Evolutionary conservation across 2,329 filamentous ascomycete genomes (phyloP).

Genomic region (Stachybotrys chartarum): DNA sequence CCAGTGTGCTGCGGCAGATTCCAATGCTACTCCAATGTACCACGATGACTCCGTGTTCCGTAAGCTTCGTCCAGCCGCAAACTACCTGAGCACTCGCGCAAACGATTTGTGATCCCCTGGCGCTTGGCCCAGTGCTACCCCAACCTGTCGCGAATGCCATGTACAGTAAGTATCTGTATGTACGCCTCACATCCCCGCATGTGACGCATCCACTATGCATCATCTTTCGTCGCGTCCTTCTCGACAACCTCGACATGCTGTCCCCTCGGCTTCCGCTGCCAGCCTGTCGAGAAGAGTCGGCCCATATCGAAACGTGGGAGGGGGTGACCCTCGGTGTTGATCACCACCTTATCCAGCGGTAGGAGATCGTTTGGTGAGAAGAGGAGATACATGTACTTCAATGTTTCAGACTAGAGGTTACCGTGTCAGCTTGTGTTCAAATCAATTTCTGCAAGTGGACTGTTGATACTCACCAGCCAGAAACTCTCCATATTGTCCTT

Average conservation of each 20-base stretch:
- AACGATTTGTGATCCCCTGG: too few relatives aligned
- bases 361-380: conserved; percentile 80
- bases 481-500: conserved; percentile 98
- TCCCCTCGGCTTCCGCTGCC: conserved; percentile 56
- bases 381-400: conserved; percentile 95
- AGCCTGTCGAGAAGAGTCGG: conserved; percentile 71
- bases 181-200: background rate
- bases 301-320: conserved; percentile 82
- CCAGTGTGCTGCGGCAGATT: too few relatives aligned
- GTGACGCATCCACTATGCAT: background rate
- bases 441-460: background rate
- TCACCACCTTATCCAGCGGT: conserved; percentile 77
- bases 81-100: too few relatives aligned
- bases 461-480: conserved; percentile 66
- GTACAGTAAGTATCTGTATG: background rate
- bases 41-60: too few relatives aligned
- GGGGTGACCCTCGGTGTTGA: conserved; percentile 94
- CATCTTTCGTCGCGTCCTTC: background rate
- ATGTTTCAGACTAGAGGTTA: conserved; percentile 70
- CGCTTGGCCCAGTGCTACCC: background rate
- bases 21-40: too few relatives aligned
- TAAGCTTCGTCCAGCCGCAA: too few relatives aligned
- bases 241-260: conserved; percentile 3
- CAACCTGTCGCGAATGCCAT: background rate
- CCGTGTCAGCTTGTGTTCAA: conserved; percentile 7